Base-by-base conservation (phyloP, 2,329 filamentous ascomycete species). In the Teratosphaeriaceae sp. region DNA sequence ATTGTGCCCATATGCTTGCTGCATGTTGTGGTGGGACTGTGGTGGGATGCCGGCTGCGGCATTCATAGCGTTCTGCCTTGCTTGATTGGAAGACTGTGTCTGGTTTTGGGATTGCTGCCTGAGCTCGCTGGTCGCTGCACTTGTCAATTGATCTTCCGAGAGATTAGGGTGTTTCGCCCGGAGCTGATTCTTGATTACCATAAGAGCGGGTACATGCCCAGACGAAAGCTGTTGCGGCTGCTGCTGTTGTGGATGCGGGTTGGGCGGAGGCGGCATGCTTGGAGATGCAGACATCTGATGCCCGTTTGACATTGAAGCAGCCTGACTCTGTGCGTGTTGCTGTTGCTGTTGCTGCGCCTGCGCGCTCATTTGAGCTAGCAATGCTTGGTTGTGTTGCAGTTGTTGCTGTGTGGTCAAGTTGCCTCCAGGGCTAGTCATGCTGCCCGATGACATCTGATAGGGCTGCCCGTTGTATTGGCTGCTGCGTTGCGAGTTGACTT, bases 141-240 rank as follows among this genome's bases (percentile, higher is more conserved):
- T 68, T 43, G 66, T 71, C 8, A 79, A 65, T 56, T 80, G 73
- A 20, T 79, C 75, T 3, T 70, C 66, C 1, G 72, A 64, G 48
- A 75, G 62, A 42, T 69, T 67, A 1, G 75, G 75, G 49, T 76
- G 69, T 50, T 61, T 70, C 42, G 64, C 64, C 49, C 74, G 70
- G 13, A 79, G 68, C 29, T 74, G 70, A 47, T 69, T 73, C 45
- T 71, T 67, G 42, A 78, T 69, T 44, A 67, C 71, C 43, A 71
- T 74, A 45, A 79, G 73, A 7, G 71, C 71, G 12, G 75, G 75
- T 34, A 77, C 69, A 51, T 75, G 71, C 18, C 73, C 72, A 38
- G 67, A 74, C 18, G 70, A 74, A 33, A 78, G 65, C 42, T 70
- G 63, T 49, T 73, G 73, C 2, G 71, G 67, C 40, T 71, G 69